Conservation (phyloP, 176 grass and related monocot species). For the Elymus sibiricus region DNA sequence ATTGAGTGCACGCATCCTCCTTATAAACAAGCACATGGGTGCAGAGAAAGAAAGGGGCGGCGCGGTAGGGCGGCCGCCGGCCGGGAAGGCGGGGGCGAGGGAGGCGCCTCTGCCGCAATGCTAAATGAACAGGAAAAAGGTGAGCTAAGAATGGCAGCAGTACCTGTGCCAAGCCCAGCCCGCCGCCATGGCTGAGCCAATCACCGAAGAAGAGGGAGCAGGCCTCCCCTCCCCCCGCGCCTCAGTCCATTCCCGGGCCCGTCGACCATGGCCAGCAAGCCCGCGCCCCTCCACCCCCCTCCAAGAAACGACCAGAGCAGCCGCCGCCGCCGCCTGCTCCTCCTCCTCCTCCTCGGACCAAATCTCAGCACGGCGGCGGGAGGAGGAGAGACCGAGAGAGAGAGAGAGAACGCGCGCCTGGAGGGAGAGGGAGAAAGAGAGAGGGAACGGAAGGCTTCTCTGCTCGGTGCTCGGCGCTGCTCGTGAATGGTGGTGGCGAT, state of each 20-base stretch:
- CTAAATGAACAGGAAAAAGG: constrained; percentile 1
- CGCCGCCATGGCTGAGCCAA: constrained; percentile 4
- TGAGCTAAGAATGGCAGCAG: background rate
- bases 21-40: background rate
- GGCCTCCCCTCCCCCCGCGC: constrained; percentile 44
- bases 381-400: background rate
- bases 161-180: constrained; percentile 38
- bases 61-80: background rate
- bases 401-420: background rate
- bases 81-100: background rate
- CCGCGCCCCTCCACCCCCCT: constrained; percentile 17
- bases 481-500: constrained; percentile 1
- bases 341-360: background rate
- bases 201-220: constrained; percentile 46
- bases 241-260: constrained; percentile 55
- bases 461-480: constrained; percentile 8
- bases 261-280: constrained; percentile 41
- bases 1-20: background rate
- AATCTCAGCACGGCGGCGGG: constrained; percentile 21
- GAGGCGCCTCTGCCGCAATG: constrained; percentile 1
- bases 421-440: background rate
- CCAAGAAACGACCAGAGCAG: background rate
- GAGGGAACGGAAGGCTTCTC: background rate
- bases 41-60: background rate
- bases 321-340: background rate